phyloP scores from a whole-genome alignment of 2,329 filamentous ascomycete genomes.

The Monosporascus sp. region DNA sequence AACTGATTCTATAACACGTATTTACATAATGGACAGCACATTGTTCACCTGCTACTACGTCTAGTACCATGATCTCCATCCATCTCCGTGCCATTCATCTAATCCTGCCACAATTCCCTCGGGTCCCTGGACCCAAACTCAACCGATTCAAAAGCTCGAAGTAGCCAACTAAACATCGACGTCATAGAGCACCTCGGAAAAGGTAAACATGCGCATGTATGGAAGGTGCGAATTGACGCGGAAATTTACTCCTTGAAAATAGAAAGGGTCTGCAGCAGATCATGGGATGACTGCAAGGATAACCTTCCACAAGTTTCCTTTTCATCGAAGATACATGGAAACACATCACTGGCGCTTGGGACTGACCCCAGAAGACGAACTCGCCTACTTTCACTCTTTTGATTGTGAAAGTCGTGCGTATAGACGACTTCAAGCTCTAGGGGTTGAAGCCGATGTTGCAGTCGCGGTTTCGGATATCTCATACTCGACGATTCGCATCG shows the following conservation, averaged over 20 bases:
- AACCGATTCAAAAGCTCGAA: background rate
- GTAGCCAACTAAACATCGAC: background rate
- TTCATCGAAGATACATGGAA: background rate
- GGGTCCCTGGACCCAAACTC: slow-evolving; percentile 3
- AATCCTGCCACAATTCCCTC: background rate
- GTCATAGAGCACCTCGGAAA: background rate
- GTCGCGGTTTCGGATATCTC: slow-evolving; percentile 1
- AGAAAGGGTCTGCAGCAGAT: background rate
- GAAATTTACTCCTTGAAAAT: slow-evolving; percentile 5
- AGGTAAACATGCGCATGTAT: slow-evolving; percentile 2
- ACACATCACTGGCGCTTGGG: background rate
- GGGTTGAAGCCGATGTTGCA: background rate
- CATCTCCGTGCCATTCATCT: background rate
- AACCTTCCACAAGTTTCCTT: background rate
- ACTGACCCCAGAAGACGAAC: background rate
- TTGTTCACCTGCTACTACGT: no score
- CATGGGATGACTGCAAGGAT: background rate
- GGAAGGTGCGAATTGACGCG: slow-evolving; percentile 5
- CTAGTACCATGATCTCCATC: no score
- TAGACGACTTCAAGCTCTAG: background rate
- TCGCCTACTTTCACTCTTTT: slow-evolving; percentile 1
- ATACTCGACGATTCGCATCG: background rate
- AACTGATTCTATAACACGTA: no score
- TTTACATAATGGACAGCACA: no score
- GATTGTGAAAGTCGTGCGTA: slow-evolving; percentile 3